phyloP scores from a whole-genome alignment of 108 stramenopile species.

The Cyclotella atomus region DNA sequence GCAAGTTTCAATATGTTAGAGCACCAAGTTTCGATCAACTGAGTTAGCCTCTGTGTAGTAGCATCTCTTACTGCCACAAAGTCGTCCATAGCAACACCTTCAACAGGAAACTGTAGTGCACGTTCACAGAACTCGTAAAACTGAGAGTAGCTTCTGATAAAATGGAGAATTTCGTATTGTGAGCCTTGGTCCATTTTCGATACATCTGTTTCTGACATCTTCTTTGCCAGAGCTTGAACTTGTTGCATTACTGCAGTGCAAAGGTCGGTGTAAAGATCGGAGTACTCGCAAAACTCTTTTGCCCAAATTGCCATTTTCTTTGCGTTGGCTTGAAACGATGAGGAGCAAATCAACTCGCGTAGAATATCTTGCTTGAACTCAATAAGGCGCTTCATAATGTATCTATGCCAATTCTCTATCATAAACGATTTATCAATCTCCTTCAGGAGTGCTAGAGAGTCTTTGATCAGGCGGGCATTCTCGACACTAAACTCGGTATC shows the following conservation, averaged over 20 bases:
- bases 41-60: neutral
- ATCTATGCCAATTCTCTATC: neutral
- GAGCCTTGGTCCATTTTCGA: slow-evolving; percentile 7
- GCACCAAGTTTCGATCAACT: slow-evolving; percentile 10
- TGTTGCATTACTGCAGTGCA: slow-evolving; percentile 4
- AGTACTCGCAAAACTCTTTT: slow-evolving; percentile 18
- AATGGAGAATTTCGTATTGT: slow-evolving; percentile 16
- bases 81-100: neutral
- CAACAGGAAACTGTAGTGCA: slow-evolving; percentile 6
- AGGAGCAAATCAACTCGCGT: neutral
- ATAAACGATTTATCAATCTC: slow-evolving; percentile 18
- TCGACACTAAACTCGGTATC: slow-evolving; percentile 29
- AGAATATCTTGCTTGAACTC: slow-evolving; percentile 33
- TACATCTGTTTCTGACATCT: slow-evolving; percentile 14
- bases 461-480: slow-evolving; percentile 25
- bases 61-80: slow-evolving; percentile 2
- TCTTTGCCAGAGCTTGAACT: neutral
- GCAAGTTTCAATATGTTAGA: slow-evolving; percentile 6
- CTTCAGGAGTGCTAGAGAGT: slow-evolving; percentile 16
- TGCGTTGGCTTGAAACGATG: slow-evolving; percentile 12
- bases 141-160: neutral
- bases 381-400: neutral
- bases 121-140: slow-evolving; percentile 23
- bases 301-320: slow-evolving; percentile 27
- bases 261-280: slow-evolving; percentile 6